Percentiles rank a stretch among this genome's conserved stretches.
Evolutionary conservation across 2,329 filamentous ascomycete genomes (phyloP).

Genomic region (Exophiala sp.): DNA sequence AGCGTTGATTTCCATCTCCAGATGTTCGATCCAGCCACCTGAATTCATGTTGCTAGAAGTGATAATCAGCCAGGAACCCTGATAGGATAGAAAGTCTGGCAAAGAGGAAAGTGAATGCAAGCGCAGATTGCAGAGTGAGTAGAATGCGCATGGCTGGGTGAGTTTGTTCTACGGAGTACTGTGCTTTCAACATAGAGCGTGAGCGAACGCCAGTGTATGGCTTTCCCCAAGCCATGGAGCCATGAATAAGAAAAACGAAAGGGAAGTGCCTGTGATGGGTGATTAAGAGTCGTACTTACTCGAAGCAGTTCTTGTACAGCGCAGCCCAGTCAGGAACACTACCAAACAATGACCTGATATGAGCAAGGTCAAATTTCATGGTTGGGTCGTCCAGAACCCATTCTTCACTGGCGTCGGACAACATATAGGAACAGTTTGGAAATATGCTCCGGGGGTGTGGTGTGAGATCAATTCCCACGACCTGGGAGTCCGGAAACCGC

Average conservation of each 20-base stretch:
- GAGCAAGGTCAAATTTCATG: conserved; percentile 42
- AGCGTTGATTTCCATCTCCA: conserved; percentile 28
- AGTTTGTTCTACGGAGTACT: no score
- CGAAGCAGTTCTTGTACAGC: conserved; percentile 35
- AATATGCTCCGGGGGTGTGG: conserved; percentile 30
- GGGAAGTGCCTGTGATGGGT: not conserved
- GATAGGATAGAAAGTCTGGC: not conserved
- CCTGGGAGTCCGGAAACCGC: conserved; percentile 31
- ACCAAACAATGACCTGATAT: conserved; percentile 39
- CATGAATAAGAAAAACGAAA: not conserved
- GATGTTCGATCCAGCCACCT: conserved; percentile 38
- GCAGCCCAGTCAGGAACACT: conserved; percentile 34
- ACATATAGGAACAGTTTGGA: conserved; percentile 34
- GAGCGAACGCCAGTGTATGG: no score
- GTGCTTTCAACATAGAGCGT: no score
- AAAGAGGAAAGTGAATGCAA: not conserved
- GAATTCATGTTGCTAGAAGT: conserved; percentile 34
- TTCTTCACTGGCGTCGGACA: conserved; percentile 35
- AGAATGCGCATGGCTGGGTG: no score
- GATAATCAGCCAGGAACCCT: conserved; percentile 3
- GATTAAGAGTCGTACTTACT: conserved; percentile 24
- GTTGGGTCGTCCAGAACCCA: conserved; percentile 34
- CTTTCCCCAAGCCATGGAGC: no score
- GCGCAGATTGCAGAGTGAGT: no score
- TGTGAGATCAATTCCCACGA: conserved; percentile 39